These are phyloP conservation scores for Cladosporium colombiae DNA, from an alignment of 2,329 filamentous ascomycete species.

Conservation along the genomic window DNA sequence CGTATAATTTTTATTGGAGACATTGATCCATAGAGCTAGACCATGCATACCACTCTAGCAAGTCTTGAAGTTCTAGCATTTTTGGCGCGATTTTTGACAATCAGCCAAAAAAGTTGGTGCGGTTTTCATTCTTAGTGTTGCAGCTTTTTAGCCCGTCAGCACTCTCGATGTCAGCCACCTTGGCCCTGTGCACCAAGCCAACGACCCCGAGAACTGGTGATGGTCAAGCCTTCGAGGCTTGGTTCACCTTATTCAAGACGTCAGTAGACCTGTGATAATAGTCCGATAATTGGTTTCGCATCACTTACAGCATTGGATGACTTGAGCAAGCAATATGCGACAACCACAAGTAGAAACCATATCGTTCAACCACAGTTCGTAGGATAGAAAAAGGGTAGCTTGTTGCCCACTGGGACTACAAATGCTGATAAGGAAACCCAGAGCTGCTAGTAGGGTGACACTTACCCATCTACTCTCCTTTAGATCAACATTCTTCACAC, in stretches of 20 bases:
- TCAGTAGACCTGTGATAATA: background rate
- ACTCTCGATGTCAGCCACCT: background rate
- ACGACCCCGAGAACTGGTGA: background rate
- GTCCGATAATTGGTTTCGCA: background rate
- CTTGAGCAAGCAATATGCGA: background rate
- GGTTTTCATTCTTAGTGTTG: background rate
- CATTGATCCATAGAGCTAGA: background rate
- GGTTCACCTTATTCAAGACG: background rate
- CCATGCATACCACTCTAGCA: background rate
- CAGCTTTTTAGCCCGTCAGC: background rate
- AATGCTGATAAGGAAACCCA: background rate
- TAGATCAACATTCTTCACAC: background rate
- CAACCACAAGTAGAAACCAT: background rate
- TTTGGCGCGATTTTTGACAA: background rate
- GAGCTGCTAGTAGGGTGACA: background rate
- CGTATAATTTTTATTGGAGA: background rate
- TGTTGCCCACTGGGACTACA: background rate
- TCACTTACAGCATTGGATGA: background rate
- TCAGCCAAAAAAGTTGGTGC: background rate
- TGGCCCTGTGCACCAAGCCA: background rate
- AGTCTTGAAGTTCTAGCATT: background rate
- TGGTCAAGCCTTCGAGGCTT: background rate
- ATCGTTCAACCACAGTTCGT: background rate
- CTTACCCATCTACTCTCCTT: background rate
- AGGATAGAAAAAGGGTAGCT: background rate